Evolutionary conservation across 352 stramenopile species (phyloP).

Genomic region (Pythium phragmitis): DNA sequence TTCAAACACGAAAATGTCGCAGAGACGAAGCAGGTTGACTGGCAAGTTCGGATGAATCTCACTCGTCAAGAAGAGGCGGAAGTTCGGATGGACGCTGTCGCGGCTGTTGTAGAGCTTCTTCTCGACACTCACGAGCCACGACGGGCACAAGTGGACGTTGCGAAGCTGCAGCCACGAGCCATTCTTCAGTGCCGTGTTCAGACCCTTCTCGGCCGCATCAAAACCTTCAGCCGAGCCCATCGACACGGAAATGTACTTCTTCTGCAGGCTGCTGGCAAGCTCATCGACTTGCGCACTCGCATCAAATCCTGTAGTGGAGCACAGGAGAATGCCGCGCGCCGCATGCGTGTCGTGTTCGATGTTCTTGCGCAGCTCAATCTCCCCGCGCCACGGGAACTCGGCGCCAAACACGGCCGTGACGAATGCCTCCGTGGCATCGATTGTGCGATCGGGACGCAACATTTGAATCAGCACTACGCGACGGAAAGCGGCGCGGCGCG

Average conservation of each 20-base stretch:
- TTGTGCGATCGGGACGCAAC: conserved; percentile 87
- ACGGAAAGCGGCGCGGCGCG: conserved; percentile 73
- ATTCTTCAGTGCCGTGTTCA: conserved; percentile 94
- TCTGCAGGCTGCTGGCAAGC: conserved; percentile 88
- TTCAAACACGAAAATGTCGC: conserved; percentile 98
- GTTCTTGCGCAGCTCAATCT: conserved; percentile 93
- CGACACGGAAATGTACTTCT: conserved; percentile 95
- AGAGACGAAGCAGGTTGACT: conserved; percentile 95
- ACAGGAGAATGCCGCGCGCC: conserved; percentile 94
- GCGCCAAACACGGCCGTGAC: conserved; percentile 85
- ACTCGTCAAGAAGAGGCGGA: conserved; percentile 96
- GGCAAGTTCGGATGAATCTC: conserved; percentile 97
- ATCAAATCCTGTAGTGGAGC: conserved; percentile 97
- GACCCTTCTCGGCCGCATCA: conserved; percentile 92
- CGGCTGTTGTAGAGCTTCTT: conserved; percentile 95
- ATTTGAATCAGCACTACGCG: conserved; percentile 81
- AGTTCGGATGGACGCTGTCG: conserved; percentile 67
- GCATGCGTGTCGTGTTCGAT: conserved; percentile 91
- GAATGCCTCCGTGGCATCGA: conserved; percentile 78
- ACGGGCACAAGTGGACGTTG: conserved; percentile 99
- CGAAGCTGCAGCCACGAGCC: conserved; percentile 98
- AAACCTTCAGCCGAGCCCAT: conserved; percentile 99
- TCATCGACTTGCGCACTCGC: conserved; percentile 96
- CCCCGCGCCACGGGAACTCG: conserved; percentile 93
- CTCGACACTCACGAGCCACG: conserved; percentile 96